Base-by-base conservation (phyloP, 148 eudicot genomes). In the Pharnaceum exiguum region DNA sequence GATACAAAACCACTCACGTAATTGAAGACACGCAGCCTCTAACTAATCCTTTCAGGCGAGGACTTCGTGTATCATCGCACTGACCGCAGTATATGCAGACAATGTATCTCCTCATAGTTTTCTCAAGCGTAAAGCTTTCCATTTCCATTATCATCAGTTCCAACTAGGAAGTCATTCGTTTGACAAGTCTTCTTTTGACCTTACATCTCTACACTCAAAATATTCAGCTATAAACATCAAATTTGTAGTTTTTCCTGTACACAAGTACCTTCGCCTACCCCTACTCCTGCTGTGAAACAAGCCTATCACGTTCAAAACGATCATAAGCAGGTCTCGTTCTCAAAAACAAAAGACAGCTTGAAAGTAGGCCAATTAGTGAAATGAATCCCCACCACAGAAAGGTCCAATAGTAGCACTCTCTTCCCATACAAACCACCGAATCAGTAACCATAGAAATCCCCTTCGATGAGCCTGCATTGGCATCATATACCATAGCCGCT, bases 341-440 rank as follows among this genome's bases (percentile, higher is more conserved):
- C 17, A 78, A 56, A 66, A 79, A 90, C 68, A 90, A 58, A 44
- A 86, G 45, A 50, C 82, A 26, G 26, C 95, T 81, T 19, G 82
- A 77, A 16, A 50, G 74, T 2, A 90, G 37, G 3, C 97, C 97
- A 27, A 82, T 18, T 16, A 90, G 17, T 19, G 97, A 82, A 7
- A 80, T 62, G 52, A 82, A 72, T 15, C 91, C 97, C 90, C 88
- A 86, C 77, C 78, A 79, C 46, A 90, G 39, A 60, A 86, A 90
- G 6, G 97, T 86, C 68, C 66, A 54, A 58, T 73, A 72, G 51
- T 83, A 90, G 83, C 97, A 86, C 5, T 76, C 55, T 39, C 78
- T 72, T 27, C 95, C 97, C 83, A 83, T 77, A 61, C 97, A 90
- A 19, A 86, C 76, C 21, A 76, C 33, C 0, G 84, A 65, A 25